Conservation (phyloP, 768 basidiomycete species). For the Amanita phalloides region DNA sequence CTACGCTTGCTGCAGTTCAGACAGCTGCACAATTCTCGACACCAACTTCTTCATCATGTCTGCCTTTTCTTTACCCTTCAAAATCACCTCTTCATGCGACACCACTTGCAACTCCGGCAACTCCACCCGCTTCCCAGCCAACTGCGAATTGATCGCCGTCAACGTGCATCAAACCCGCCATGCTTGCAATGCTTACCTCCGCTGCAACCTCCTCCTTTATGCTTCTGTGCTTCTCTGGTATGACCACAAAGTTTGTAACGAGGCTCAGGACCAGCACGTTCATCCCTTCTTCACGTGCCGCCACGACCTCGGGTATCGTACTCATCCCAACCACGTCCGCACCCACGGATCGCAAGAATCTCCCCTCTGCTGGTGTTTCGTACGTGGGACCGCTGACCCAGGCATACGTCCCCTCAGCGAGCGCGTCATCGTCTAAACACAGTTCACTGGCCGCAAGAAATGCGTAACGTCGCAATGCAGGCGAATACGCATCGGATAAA, state of each 20-base stretch:
- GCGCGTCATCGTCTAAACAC: slow-evolving; percentile 35
- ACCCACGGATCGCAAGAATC: slow-evolving; percentile 61
- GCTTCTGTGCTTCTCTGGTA: slow-evolving; percentile 53
- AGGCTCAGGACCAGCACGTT: slow-evolving; percentile 73
- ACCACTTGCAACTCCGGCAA: slow-evolving; percentile 35
- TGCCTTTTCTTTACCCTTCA: slow-evolving; percentile 53
- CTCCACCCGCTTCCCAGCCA: slow-evolving; percentile 45
- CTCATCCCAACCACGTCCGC: slow-evolving; percentile 95
- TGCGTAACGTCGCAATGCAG: slow-evolving; percentile 52
- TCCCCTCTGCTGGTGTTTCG: slow-evolving; percentile 81
- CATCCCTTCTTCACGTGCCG: slow-evolving; percentile 64
- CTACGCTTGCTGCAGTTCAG: slow-evolving; percentile 2
- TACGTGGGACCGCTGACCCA: slow-evolving; percentile 91
- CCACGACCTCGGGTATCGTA: slow-evolving; percentile 83
- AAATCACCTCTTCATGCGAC: slow-evolving; percentile 73
- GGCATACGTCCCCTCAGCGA: slow-evolving; percentile 79
- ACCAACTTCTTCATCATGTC: slow-evolving; percentile 66
- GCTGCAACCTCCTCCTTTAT: slow-evolving; percentile 68
- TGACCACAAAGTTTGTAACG: slow-evolving; percentile 79
- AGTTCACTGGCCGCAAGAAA: slow-evolving; percentile 67
- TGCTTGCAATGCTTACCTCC: slow-evolving; percentile 38
- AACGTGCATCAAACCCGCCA: neutral
- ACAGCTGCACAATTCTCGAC: slow-evolving; percentile 41
- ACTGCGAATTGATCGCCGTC: slow-evolving; percentile 24
- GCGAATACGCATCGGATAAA: slow-evolving; percentile 75